Evolutionary conservation across 306 rosid genomes (phyloP).

Genomic region (Cicer bijugum): DNA sequence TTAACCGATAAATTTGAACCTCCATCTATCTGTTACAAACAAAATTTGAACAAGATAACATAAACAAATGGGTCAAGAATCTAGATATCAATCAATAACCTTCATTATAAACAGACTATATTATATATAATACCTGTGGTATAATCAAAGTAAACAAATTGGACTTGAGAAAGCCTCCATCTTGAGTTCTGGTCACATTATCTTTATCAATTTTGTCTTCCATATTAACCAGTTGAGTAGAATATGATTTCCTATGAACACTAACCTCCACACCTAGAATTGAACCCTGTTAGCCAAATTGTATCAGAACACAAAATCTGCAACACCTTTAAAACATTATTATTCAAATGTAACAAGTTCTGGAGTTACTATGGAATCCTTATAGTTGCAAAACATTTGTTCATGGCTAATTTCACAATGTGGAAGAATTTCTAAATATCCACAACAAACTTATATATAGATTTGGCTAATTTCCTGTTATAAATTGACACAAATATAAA

Average conservation of each 20-base stretch:
- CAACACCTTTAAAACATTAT: conserved; percentile 43
- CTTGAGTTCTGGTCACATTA: conserved; percentile 42
- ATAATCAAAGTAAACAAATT: conserved; percentile 62
- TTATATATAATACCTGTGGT: conserved; percentile 58
- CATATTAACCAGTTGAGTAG: conserved; percentile 57
- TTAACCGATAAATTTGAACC: conserved; percentile 68
- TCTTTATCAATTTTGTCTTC: conserved; percentile 52
- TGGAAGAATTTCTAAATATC: no score
- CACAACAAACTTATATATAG: not conserved
- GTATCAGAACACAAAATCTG: conserved; percentile 56
- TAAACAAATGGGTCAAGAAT: conserved; percentile 28
- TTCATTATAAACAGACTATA: conserved; percentile 11
- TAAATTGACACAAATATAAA: not conserved
- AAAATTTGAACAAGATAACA: conserved; percentile 37
- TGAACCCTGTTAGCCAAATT: conserved; percentile 97
- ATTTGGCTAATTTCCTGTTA: not conserved
- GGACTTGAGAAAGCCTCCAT: conserved; percentile 69
- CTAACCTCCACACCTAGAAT: conserved; percentile 84
- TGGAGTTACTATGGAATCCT: conserved; percentile 1
- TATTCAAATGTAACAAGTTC: conserved; percentile 31
- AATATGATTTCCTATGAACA: conserved; percentile 60
- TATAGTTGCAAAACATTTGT: no score
- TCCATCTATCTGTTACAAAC: conserved; percentile 64
- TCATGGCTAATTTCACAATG: no score
- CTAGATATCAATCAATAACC: conserved; percentile 30